phyloP scores from a whole-genome alignment of 2,329 filamentous ascomycete species.

The Macroventuria anomochaeta region DNA sequence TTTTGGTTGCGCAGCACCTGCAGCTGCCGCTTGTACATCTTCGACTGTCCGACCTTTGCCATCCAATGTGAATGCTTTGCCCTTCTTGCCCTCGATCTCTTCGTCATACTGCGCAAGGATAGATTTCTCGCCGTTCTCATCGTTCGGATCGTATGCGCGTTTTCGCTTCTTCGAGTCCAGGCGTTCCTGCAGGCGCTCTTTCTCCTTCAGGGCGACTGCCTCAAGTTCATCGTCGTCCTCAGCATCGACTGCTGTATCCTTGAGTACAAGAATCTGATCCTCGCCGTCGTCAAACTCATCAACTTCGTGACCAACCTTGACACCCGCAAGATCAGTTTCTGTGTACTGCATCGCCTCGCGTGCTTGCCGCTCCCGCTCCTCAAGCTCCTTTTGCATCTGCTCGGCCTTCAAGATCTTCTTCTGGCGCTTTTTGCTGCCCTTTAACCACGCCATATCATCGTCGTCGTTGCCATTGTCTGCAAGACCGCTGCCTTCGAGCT shows the following conservation, averaged over 20 bases:
- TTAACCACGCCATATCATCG: conserved; percentile 86
- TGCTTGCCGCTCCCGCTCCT: conserved; percentile 70
- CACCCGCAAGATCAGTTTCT: conserved; percentile 82
- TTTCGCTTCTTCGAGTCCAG: conserved; percentile 90
- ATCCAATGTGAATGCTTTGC: conserved; percentile 86
- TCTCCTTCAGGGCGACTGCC: conserved; percentile 73
- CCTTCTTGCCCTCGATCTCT: conserved; percentile 88
- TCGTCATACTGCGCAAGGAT: conserved; percentile 94
- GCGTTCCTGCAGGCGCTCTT: conserved; percentile 75
- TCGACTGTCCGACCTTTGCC: conserved; percentile 70
- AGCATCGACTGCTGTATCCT: conserved; percentile 82
- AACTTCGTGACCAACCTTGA: conserved; percentile 90
- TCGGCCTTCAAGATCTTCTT: conserved; percentile 83
- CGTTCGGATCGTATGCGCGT: conserved; percentile 85
- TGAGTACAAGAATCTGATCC: conserved; percentile 92
- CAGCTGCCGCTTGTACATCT: conserved; percentile 66
- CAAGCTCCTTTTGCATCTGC: conserved; percentile 75
- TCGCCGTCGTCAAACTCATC: conserved; percentile 79
- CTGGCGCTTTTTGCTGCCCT: conserved; percentile 89
- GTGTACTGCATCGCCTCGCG: conserved; percentile 74
- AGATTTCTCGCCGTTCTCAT: conserved; percentile 67
- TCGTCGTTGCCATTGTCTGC: conserved; percentile 75
- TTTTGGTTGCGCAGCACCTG: conserved; percentile 62
- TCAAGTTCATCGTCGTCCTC: conserved; percentile 92
- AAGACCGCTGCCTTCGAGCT: conserved; percentile 81